Evolutionary conservation across 495 filamentous ascomycete genomes (phyloP).

Genomic region (Talaromyces wortmannii): DNA sequence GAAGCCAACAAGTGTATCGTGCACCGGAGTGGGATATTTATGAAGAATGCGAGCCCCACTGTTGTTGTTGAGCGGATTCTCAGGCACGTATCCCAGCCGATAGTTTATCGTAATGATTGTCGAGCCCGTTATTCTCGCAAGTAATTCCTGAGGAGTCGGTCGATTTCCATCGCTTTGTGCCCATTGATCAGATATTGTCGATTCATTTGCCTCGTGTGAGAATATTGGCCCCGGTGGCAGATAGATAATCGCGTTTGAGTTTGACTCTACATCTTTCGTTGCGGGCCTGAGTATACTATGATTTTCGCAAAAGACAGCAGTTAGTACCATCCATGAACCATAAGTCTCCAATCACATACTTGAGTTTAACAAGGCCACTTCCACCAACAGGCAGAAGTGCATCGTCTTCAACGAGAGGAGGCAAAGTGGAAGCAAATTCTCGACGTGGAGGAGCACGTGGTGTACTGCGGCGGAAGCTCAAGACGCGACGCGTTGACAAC

Average conservation of each 20-base stretch:
- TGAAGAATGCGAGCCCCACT: slow-evolving; percentile 4
- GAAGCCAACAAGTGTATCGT: slow-evolving; percentile 32
- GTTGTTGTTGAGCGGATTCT: neutral
- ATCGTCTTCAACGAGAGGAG: slow-evolving; percentile 1
- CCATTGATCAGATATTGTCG: neutral
- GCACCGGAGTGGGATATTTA: slow-evolving; percentile 31
- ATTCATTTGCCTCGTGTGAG: neutral
- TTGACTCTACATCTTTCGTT: neutral
- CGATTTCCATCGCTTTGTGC: neutral
- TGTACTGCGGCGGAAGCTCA: neutral
- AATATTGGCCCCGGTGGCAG: slow-evolving; percentile 33
- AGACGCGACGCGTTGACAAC: slow-evolving; percentile 1
- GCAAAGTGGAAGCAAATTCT: neutral
- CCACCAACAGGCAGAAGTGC: slow-evolving; percentile 22
- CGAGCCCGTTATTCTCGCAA: slow-evolving; percentile 21
- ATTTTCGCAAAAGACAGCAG: neutral
- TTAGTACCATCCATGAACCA: neutral
- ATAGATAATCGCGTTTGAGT: slow-evolving; percentile 26
- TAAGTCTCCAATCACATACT: slow-evolving; percentile 9
- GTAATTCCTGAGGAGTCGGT: slow-evolving; percentile 10
- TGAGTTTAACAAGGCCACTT: slow-evolving; percentile 23
- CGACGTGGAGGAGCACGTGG: neutral
- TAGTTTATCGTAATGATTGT: slow-evolving; percentile 36
- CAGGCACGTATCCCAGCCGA: slow-evolving; percentile 34
- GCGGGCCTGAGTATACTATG: slow-evolving; percentile 20